phyloP scores from a whole-genome alignment of 805 yeast genomes.

The Geotrichum ghanense region DNA sequence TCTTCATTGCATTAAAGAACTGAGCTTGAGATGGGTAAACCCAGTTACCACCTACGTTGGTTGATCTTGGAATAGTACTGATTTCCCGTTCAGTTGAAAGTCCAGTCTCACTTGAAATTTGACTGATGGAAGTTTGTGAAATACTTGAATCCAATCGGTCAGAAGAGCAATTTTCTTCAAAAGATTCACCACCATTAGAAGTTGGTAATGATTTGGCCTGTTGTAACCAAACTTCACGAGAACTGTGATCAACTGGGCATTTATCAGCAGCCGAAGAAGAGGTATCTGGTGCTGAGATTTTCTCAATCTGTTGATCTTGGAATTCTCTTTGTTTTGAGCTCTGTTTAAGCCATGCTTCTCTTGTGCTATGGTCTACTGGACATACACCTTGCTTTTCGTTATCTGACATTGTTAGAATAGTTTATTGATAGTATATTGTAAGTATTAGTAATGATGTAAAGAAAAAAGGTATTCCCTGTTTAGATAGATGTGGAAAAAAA shows the following conservation, averaged over 20 bases:
- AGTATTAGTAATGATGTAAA: no score
- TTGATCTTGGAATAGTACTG: slow-evolving; percentile 76
- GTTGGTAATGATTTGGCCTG: slow-evolving; percentile 15
- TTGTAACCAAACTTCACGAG: slow-evolving; percentile 48
- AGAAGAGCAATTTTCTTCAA: slow-evolving; percentile 12
- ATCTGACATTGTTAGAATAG: no score
- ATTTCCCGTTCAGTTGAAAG: slow-evolving; percentile 67
- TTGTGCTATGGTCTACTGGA: slow-evolving; percentile 40
- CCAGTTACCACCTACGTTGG: slow-evolving; percentile 56
- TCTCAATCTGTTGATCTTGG: slow-evolving; percentile 13
- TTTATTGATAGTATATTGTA: no score
- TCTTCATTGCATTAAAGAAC: slow-evolving; percentile 85
- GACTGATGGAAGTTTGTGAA: slow-evolving; percentile 3
- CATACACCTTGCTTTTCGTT: slow-evolving; percentile 21
- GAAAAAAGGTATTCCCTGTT: no score
- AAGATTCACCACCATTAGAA: background rate
- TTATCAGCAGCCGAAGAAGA: slow-evolving; percentile 21
- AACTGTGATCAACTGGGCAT: slow-evolving; percentile 63
- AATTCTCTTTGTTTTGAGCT: slow-evolving; percentile 10
- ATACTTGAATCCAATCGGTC: slow-evolving; percentile 10
- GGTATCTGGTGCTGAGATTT: slow-evolving; percentile 9
- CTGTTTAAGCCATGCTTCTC: slow-evolving; percentile 18
- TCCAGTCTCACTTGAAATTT: slow-evolving; percentile 12
- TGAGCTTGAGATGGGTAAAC: slow-evolving; percentile 92
- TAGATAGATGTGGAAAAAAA: no score